These are phyloP conservation scores for Pseudopyricularia javanii DNA, from an alignment of 2,329 filamentous ascomycete genomes.

Conservation along the genomic window DNA sequence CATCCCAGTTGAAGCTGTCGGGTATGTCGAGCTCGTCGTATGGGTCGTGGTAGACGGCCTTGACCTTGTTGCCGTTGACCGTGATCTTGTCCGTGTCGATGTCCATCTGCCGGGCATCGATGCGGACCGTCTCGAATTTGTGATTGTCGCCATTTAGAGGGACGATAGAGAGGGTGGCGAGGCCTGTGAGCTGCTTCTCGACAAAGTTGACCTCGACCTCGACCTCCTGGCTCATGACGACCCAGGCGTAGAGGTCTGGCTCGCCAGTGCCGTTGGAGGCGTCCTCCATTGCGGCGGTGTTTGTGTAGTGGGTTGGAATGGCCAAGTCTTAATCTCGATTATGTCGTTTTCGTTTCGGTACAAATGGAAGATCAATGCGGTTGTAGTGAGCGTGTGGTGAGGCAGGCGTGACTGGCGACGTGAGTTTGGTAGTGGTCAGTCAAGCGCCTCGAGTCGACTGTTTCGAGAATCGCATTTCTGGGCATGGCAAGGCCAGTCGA, in stretches of 20 bases:
- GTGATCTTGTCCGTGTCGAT: constrained; percentile 42
- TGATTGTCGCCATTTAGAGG: constrained; percentile 36
- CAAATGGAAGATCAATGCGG: not conserved
- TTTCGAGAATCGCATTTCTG: not conserved
- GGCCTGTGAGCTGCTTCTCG: constrained; percentile 61
- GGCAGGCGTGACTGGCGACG: not conserved
- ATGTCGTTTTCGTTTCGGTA: not conserved
- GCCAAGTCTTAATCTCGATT: not conserved
- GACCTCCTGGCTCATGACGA: constrained; percentile 71
- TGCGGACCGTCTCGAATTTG: constrained; percentile 36
- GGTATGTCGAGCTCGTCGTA: constrained; percentile 55
- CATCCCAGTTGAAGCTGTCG: constrained; percentile 45
- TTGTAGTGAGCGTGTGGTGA: not conserved
- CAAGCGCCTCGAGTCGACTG: not conserved
- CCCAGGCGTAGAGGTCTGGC: not conserved
- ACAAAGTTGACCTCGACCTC: constrained; percentile 82
- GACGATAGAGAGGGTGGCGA: constrained; percentile 70
- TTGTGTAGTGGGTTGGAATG: too few species aligned
- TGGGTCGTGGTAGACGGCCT: constrained; percentile 46
- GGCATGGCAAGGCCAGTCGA: not conserved
- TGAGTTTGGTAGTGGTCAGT: not conserved
- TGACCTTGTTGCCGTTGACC: constrained; percentile 31
- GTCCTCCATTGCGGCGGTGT: not conserved
- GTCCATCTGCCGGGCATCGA: constrained; percentile 51
- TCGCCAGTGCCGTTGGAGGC: not conserved